Conservation (phyloP, 805 yeast species). For the Zygoascus flipseniorum region DNA sequence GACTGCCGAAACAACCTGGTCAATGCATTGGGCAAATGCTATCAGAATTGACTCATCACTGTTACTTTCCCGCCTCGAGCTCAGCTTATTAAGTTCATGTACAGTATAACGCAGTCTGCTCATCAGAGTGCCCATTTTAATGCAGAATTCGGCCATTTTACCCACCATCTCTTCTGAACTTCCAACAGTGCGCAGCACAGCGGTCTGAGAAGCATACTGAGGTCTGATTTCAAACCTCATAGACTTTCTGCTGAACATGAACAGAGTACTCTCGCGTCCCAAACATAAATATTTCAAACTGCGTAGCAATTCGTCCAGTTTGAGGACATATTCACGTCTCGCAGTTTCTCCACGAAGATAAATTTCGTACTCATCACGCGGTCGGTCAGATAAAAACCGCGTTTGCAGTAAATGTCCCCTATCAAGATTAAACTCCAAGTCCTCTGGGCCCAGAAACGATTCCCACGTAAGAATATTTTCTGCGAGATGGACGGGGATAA, state of each 20-base stretch:
- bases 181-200: constrained; percentile 3
- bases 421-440: neutral
- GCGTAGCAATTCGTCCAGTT: neutral
- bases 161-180: neutral
- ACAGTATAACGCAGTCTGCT: constrained; percentile 8
- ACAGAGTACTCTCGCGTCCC: constrained; percentile 2
- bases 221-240: constrained; percentile 1
- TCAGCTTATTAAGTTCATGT: neutral
- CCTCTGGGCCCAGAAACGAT: neutral
- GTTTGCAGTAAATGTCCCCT: neutral
- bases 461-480: neutral
- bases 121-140: constrained; percentile 9
- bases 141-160: neutral
- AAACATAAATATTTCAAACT: neutral
- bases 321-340: neutral
- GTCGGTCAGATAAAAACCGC: constrained; percentile 2
- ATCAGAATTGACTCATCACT: constrained; percentile 3
- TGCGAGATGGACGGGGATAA: neutral
- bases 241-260: constrained; percentile 1
- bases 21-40: constrained; percentile 12
- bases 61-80: neutral
- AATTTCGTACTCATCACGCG: neutral
- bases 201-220: neutral
- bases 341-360: neutral
- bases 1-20: constrained; percentile 3